Conservation (phyloP, 148 eudicot genomes). For the Oxyria digyna region DNA sequence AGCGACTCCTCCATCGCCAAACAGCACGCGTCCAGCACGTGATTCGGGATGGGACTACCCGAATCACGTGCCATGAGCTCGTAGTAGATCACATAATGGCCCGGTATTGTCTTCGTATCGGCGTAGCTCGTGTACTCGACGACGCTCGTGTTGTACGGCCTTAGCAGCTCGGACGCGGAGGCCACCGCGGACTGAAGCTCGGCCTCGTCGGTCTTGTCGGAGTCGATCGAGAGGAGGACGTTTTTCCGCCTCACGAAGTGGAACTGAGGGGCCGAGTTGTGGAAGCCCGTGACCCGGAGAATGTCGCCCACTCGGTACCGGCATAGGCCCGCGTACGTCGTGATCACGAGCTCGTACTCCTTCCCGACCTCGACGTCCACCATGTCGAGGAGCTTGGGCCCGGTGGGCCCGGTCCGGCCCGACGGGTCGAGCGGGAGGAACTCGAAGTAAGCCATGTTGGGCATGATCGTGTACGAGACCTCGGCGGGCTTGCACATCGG, state of each 20-base stretch:
- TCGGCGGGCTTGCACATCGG: slow-evolving; percentile 72
- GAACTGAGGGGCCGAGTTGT: slow-evolving; percentile 86
- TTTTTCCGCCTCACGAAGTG: slow-evolving; percentile 67
- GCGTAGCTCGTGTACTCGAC: slow-evolving; percentile 84
- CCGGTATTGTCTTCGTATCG: slow-evolving; percentile 58
- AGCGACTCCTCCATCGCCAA: slow-evolving; percentile 67
- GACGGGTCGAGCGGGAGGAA: slow-evolving; percentile 47
- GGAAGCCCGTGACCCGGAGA: slow-evolving; percentile 77
- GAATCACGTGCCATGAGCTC: slow-evolving; percentile 49
- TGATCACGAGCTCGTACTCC: slow-evolving; percentile 81
- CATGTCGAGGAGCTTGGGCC: slow-evolving; percentile 43
- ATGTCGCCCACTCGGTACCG: slow-evolving; percentile 83
- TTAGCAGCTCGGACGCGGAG: slow-evolving; percentile 35
- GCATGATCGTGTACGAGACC: slow-evolving; percentile 88
- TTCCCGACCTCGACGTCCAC: slow-evolving; percentile 64
- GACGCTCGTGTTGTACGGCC: slow-evolving; percentile 38
- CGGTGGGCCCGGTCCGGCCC: slow-evolving; percentile 13
- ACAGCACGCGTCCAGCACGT: slow-evolving; percentile 46
- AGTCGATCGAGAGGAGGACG: slow-evolving; percentile 68
- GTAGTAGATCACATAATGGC: slow-evolving; percentile 73
- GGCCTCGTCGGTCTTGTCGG: slow-evolving; percentile 81
- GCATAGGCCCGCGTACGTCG: slow-evolving; percentile 66
- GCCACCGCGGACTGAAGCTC: slow-evolving; percentile 62
- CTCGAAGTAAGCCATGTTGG: slow-evolving; percentile 91
- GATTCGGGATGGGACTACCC: slow-evolving; percentile 18